Evolutionary conservation across 306 rosid species (phyloP).

Genomic region (Echinosophora koreensis): DNA sequence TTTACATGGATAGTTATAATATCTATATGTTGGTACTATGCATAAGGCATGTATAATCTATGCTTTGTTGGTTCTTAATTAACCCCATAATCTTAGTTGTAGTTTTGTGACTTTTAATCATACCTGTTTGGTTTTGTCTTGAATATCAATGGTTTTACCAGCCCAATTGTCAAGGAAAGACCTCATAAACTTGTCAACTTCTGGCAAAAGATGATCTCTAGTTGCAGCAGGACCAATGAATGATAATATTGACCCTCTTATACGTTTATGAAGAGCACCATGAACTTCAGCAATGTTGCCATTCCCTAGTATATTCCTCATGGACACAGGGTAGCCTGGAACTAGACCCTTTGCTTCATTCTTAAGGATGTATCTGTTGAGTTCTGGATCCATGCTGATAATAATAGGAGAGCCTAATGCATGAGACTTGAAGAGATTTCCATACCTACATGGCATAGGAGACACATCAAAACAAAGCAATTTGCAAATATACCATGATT

Average conservation of each 20-base stretch:
- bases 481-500: not conserved
- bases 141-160: constrained; percentile 63
- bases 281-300: constrained; percentile 81
- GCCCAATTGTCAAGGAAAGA: constrained; percentile 66
- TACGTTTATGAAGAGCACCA: constrained; percentile 70
- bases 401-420: constrained; percentile 73
- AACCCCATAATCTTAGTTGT: not conserved
- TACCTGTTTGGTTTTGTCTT: constrained; percentile 79
- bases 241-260: constrained; percentile 70
- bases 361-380: constrained; percentile 68
- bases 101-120: not conserved
- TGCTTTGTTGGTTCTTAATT: not conserved
- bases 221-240: constrained; percentile 62
- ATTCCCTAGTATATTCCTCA: constrained; percentile 74
- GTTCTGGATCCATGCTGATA: constrained; percentile 73
- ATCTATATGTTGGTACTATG: not conserved
- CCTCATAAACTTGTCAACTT: constrained; percentile 63
- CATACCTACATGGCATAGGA: constrained; percentile 57
- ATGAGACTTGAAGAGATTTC: constrained; percentile 78
- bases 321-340: constrained; percentile 88
- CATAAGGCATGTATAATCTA: not conserved
- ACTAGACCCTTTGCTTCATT: constrained; percentile 77
- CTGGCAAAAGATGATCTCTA: constrained; percentile 60
- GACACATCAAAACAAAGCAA: not conserved
- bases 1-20: not conserved